A percentile compares a stretch with the other conserved stretches of the same genome.
Conservation (phyloP, 805 yeast species). For the Candida sakaeoensis region DNA sequence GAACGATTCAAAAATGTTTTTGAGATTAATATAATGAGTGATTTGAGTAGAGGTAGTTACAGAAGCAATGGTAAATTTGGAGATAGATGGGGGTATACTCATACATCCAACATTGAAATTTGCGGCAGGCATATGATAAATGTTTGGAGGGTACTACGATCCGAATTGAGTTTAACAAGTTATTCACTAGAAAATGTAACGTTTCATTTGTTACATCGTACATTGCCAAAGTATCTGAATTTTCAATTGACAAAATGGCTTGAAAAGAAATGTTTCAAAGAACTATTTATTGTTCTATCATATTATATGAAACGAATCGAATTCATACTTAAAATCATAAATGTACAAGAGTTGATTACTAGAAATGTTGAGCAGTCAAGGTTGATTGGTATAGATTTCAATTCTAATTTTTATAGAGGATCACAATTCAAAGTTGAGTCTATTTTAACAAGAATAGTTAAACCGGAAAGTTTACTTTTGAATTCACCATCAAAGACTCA, state of each 20-base stretch:
- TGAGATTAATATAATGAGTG: conserved; percentile 52
- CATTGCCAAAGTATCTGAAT: conserved; percentile 62
- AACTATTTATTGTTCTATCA: conserved; percentile 33
- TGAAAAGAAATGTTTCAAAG: conserved; percentile 5
- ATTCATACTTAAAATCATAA: conserved; percentile 46
- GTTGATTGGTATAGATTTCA: conserved; percentile 83
- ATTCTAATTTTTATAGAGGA: conserved; percentile 83
- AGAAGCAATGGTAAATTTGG: conserved; percentile 51
- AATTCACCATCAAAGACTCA: conserved; percentile 77
- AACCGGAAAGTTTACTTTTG: conserved; percentile 67
- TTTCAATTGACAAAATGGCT: conserved; percentile 42
- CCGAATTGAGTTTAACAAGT: conserved; percentile 58
- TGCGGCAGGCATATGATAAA: conserved; percentile 84
- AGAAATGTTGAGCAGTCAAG: conserved; percentile 81
- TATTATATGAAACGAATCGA: conserved; percentile 47
- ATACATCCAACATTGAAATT: conserved; percentile 64
- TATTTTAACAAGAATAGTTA: conserved; percentile 67
- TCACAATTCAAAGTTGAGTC: conserved; percentile 95
- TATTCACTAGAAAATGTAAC: conserved; percentile 77
- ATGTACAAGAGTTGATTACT: conserved; percentile 61
- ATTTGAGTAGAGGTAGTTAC: conserved; percentile 55
- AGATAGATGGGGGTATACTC: conserved; percentile 79
- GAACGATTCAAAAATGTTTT: conserved; percentile 52
- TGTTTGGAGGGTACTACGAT: conserved; percentile 73
- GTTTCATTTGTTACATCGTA: conserved; percentile 59